Evolutionary conservation across 306 rosid genomes (phyloP), one percentile per base, ranked within the genome.

Genomic region (Phaseolus lunatus): DNA sequence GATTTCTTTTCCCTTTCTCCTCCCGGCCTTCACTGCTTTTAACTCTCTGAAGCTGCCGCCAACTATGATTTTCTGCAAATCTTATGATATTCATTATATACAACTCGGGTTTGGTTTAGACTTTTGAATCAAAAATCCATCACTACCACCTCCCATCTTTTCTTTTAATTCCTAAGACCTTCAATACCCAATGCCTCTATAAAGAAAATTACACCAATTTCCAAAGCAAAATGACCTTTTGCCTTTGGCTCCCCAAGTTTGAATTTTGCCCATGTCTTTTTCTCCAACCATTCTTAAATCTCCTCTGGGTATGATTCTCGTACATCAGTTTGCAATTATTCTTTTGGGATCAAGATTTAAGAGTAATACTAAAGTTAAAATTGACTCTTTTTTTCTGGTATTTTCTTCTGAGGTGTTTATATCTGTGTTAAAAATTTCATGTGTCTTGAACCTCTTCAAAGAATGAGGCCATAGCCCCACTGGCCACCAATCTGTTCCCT

Each of bases 11-110:
- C 61, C 71, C 56, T 48, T 22, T 26, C 48, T 45, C 54, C 58
- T 57, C 48, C 10, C 57, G 57, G 1, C 15, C 18, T 59, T 66
- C 77, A 76, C 50, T 47, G 84, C 80, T 44, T 81, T 81, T 41
- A 54, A 70, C 70, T 41, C 74, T 79, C 80, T 29, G 74, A 82
- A 77, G 80, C 81, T 81, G 79, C 62, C 54, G 8, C 65, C 83
- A 72, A 48, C 65, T 71, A 69, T 37, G 57, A 10, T 75, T 66
- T 59, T 48, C 43, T 52, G 54, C 12, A 53, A 37, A 59, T 67
- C 49, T 23, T 75, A n/a, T 67, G 14, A 61, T 62, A 7, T 43
- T 43, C 5, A 43, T 43, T 1, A 43, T 79, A 26, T 78, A 27
- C 8, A 16, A 70, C n/a, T 70, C 10, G 23, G 9, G 58, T 37